Evolutionary conservation across 164 flowering plant species (phyloP).

Genomic region (Tinospora cordifolia): DNA sequence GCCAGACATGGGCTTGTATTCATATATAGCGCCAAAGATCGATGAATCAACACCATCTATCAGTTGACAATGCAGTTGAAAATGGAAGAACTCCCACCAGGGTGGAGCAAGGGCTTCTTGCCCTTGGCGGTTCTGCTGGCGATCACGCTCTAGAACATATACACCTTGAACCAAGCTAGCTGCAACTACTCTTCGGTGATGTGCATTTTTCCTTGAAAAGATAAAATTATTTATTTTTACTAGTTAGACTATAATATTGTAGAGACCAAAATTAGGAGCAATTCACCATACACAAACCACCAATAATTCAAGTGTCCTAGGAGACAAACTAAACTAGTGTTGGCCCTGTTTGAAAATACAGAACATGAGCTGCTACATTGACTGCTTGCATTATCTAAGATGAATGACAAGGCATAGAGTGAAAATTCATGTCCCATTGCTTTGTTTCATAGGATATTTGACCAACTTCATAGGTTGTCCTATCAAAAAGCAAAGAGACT

Average conservation of each 20-base stretch:
- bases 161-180: conserved; percentile 82
- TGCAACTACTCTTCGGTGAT: conserved; percentile 70
- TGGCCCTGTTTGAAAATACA: not conserved
- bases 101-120: conserved; percentile 67
- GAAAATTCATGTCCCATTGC: not conserved
- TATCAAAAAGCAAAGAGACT: no score
- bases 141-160: conserved; percentile 69
- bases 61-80: conserved; percentile 37
- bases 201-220: conserved; percentile 44
- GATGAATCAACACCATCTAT: conserved; percentile 60
- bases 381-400: not conserved
- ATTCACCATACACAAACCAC: not conserved
- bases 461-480: not conserved
- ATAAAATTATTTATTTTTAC: not conserved
- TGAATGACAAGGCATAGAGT: not conserved
- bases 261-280: not conserved
- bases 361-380: not conserved
- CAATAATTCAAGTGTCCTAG: not conserved
- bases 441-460: not conserved
- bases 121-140: conserved; percentile 54
- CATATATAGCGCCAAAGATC: conserved; percentile 73
- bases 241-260: not conserved
- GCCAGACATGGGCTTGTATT: conserved; percentile 28
- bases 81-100: conserved; percentile 85
- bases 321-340: not conserved